Percentiles rank a stretch among this genome's conserved stretches.
Conservation (phyloP, 1,284 basidiomycete genomes). For the Trametes versicolor region DNA sequence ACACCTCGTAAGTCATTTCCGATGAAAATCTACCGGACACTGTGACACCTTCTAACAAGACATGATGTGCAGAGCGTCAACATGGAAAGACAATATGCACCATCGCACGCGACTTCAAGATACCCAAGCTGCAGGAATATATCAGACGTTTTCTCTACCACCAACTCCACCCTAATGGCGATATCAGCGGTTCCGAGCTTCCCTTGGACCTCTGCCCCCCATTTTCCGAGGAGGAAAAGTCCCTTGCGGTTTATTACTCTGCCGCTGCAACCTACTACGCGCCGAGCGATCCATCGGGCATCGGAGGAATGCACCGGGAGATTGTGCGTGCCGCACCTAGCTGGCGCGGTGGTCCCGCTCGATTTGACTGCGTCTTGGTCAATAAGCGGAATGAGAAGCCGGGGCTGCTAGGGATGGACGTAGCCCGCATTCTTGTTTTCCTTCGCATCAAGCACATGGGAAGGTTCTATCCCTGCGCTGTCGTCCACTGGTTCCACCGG, state of each 20-base stretch:
- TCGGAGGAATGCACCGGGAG: conserved; percentile 38
- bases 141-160: conserved; percentile 2
- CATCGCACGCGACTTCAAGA: neutral
- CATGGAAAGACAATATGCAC: neutral
- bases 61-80: neutral
- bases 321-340: conserved; percentile 27
- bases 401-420: conserved; percentile 9
- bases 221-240: too few relatives aligned
- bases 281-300: conserved; percentile 40
- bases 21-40: too few relatives aligned
- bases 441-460: conserved; percentile 16
- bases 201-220: too few relatives aligned
- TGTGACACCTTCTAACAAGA: neutral
- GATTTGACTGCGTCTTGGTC: conserved; percentile 28
- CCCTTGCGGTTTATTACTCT: conserved; percentile 23
- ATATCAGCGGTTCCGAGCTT: too few relatives aligned
- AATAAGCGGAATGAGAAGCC: neutral
- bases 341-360: conserved; percentile 27
- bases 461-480: conserved; percentile 25
- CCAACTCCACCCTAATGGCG: neutral
- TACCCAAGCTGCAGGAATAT: neutral
- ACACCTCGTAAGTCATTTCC: neutral
- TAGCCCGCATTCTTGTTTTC: conserved; percentile 14
- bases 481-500: conserved; percentile 34
- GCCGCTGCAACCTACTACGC: conserved; percentile 35